A percentile compares a stretch with the other conserved stretches of the same genome.
These are phyloP conservation scores for Maudiozyma bulderi DNA, from an alignment of 805 yeast genomes.

Conservation along the genomic window DNA sequence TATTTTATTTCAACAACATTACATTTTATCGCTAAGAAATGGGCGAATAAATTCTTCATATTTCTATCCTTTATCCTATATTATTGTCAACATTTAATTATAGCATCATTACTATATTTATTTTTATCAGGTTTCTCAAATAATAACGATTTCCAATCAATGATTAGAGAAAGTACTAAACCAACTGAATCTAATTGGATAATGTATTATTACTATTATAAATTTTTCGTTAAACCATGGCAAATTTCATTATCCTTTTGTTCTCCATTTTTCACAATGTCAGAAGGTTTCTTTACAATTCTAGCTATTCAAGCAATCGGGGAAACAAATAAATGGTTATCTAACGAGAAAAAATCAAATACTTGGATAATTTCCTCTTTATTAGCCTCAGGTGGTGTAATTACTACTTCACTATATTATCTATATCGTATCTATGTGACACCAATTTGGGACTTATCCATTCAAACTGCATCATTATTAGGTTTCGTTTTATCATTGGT, in stretches of 20 bases:
- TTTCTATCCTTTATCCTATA: constrained; percentile 39
- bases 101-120: constrained; percentile 72
- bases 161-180: constrained; percentile 16
- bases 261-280: constrained; percentile 78
- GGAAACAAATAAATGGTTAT: constrained; percentile 65
- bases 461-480: constrained; percentile 67
- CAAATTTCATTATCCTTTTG: constrained; percentile 59
- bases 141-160: constrained; percentile 16
- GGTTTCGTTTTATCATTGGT: constrained; percentile 80
- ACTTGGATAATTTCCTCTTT: constrained; percentile 70
- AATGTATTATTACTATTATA: constrained; percentile 27
- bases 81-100: constrained; percentile 70
- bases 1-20: constrained; percentile 69
- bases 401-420: constrained; percentile 69
- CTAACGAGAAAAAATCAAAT: constrained; percentile 45
- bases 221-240: constrained; percentile 55
- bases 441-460: constrained; percentile 60
- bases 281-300: constrained; percentile 90
- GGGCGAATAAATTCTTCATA: constrained; percentile 14
- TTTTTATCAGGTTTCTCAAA: constrained; percentile 47
- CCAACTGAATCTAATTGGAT: constrained; percentile 20
- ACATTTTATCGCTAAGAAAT: constrained; percentile 39
- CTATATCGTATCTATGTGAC: constrained; percentile 75
- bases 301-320: constrained; percentile 90
- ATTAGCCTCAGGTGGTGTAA: constrained; percentile 60